Evolutionary conservation across 2,329 filamentous ascomycete genomes (phyloP), one percentile per base, ranked within the genome.

Genomic region (Zalaria obscura): DNA sequence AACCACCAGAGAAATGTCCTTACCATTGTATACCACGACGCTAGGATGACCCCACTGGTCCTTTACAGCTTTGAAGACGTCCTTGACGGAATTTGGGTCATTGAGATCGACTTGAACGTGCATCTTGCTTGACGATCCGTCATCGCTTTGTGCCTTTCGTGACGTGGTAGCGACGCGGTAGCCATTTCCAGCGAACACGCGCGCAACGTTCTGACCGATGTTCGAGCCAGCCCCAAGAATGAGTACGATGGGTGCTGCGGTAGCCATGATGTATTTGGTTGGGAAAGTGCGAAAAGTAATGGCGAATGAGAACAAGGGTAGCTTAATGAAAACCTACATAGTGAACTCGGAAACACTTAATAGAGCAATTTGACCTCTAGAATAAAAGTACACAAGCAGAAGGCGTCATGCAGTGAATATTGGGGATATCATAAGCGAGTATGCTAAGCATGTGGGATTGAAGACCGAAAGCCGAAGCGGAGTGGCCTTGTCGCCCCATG

Each of bases 211-310:
- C 3, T 55, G 47, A 7, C 64, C 66, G 26, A 67, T 51, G 41
- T 63, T 67, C 38, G 63, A 44, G 2, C 66, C 66, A 5, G 62
- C 55, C 31, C 66, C 66, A 35, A 69, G 58, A 46, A 69, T 63
- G 41, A 68, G 57, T 35, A 58, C 48, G 45, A 60, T 46, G 43
- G 52, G 52, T 43, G 25, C 55, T 47, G 35, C 26, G 39, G 4
- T 11, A 38, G 42, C n/a, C 35, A 38, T 38, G n/a, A 10, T 39
- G 18, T 10, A 25, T 11, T 18, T 10, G 5, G 26, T 37, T n/a
- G 5, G 10, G 36, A 33, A n/a, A 33, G 18, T 18, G 18, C 18
- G 18, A 18, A 18, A 18, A 18, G 18, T 18, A 18, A 18, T 18
- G 18, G 18, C 18, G 18, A 18, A 18, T 18, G 18, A 18, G 18